Base-by-base conservation (phyloP, 768 basidiomycete genomes). In the Krasilnikovozyma curviuscula region DNA sequence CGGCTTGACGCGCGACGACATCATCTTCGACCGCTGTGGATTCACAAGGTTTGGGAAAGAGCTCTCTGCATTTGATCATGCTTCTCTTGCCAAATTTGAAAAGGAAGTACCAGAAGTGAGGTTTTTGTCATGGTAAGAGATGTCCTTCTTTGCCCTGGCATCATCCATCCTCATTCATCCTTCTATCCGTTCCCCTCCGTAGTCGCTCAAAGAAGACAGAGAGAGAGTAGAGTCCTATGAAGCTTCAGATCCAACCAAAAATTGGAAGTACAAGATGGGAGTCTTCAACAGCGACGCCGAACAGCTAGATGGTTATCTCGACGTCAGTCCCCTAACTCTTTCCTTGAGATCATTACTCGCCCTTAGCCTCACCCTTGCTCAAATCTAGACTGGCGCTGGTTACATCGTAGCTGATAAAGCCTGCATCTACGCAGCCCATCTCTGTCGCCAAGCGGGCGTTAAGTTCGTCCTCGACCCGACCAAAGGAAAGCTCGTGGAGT, bases 381-480 rank as follows among this genome's bases (percentile, higher is more conserved):
- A n/a, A n/a, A n/a, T n/a, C n/a, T n/a, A n/a, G n/a, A n/a, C n/a
- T n/a, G n/a, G n/a, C n/a, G n/a, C n/a, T n/a, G n/a, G n/a, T n/a
- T n/a, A n/a, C n/a, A n/a, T n/a, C n/a, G n/a, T n/a, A n/a, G n/a
- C n/a, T n/a, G n/a, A n/a, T n/a, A n/a, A n/a, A n/a, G n/a, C n/a
- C n/a, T n/a, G n/a, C n/a, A n/a, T n/a, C n/a, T 58, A 44, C 46
- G 57, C 53, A n/a, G 31, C 54, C 10, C 50, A 54, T 42, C 49
- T 58, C 3, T 35, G 35, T 16, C 47, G 52, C 29, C 38, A 54
- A 37, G 43, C 35, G 13, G 57, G 57, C 10, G 55, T 58, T 24
- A 50, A 54, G 24, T 56, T 56, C 32, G 27, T 58, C 18, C 47
- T 58, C 6, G 57, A 48, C 21, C 49, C 52, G 6, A 30, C 37